Evolutionary conservation across 202 grass and related monocot species (phyloP).

Genomic region (Digitaria exilis): DNA sequence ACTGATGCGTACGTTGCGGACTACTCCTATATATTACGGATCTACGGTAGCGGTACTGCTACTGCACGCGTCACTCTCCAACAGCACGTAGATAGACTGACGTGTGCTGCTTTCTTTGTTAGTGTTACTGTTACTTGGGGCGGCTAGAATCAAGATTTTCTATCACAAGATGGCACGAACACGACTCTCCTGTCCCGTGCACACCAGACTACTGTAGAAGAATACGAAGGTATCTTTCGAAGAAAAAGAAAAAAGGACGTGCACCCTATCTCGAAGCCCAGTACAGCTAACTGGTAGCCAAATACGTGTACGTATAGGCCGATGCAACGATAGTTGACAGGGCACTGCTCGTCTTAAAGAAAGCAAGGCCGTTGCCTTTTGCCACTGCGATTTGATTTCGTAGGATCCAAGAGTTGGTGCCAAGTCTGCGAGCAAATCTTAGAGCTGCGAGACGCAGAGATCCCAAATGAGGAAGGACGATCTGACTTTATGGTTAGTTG

Average conservation of each 20-base stretch:
- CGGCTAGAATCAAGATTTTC: no score
- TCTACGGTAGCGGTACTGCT: neutral
- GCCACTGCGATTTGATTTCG: conserved; percentile 5
- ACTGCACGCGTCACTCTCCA: neutral
- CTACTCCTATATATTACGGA: neutral
- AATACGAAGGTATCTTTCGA: neutral
- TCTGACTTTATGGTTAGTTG: conserved; percentile 34
- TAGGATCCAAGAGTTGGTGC: conserved; percentile 44
- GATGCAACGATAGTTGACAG: neutral
- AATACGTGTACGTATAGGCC: neutral
- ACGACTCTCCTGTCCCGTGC: neutral
- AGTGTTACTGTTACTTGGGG: no score
- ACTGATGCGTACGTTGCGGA: neutral
- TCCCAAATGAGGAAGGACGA: conserved; percentile 32
- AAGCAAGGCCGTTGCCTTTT: neutral
- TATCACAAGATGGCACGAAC: neutral
- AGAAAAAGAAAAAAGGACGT: neutral
- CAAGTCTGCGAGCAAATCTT: conserved; percentile 41
- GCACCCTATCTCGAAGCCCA: neutral
- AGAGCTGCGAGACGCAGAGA: neutral
- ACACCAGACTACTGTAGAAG: neutral
- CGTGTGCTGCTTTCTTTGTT: neutral
- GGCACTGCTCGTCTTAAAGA: neutral
- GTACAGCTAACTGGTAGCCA: neutral
- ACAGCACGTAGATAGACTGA: neutral